Evolutionary conservation across 2,329 filamentous ascomycete species (phyloP).

Genomic region (Epichloe sp.): DNA sequence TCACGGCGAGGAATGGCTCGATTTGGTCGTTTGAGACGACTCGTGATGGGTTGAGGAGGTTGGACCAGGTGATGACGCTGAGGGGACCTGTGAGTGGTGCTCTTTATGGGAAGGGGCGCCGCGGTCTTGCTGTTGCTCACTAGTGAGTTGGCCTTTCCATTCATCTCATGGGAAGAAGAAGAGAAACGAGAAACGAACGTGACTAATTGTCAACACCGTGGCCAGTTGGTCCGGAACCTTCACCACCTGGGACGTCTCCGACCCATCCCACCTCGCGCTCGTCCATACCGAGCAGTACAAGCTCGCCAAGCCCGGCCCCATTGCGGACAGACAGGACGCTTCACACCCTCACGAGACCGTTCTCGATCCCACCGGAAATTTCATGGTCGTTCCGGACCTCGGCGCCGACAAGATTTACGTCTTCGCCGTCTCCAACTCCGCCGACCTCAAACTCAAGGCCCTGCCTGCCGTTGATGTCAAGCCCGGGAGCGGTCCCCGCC

Average conservation of each 20-base stretch:
- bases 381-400: constrained; percentile 51
- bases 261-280: constrained; percentile 21
- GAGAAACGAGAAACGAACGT: too few species aligned
- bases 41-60: constrained; percentile 25
- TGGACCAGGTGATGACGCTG: constrained; percentile 22
- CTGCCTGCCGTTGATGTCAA: constrained; percentile 27
- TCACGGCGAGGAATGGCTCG: constrained; percentile 31
- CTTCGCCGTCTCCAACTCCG: constrained; percentile 30
- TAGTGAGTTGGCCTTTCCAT: constrained; percentile 24
- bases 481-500: constrained; percentile 50
- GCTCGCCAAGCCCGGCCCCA: constrained; percentile 23
- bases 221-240: constrained; percentile 27
- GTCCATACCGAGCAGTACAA: constrained; percentile 27
- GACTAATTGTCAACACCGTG: not conserved
- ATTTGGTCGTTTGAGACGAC: constrained; percentile 28
- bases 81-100: constrained; percentile 31
- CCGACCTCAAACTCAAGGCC: constrained; percentile 29
- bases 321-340: constrained; percentile 36
- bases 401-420: constrained; percentile 48
- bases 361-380: constrained; percentile 51
- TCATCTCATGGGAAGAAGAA: too few species aligned
- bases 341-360: constrained; percentile 53
- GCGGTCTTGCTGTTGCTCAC: constrained; percentile 29
- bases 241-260: constrained; percentile 30
- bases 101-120: constrained; percentile 28